Percentiles rank a stretch among this genome's conserved stretches.
Evolutionary conservation across 768 basidiomycete genomes (phyloP).

Genomic region (Omphalotus guepiniiformis): DNA sequence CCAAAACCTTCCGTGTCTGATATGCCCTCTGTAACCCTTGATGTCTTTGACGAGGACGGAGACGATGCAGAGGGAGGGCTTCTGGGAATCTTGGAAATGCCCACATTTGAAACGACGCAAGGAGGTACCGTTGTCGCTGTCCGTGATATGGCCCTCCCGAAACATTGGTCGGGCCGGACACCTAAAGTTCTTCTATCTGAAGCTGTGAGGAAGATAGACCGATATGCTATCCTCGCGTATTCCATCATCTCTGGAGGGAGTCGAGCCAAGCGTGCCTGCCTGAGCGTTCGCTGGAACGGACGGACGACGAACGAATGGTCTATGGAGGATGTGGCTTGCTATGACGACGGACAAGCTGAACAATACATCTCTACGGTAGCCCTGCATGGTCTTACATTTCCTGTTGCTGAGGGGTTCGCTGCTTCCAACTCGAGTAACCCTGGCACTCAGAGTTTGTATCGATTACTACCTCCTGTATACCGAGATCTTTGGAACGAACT

Average conservation of each 20-base stretch:
- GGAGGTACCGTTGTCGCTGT: slow-evolving; percentile 50
- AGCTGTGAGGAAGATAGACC: slow-evolving; percentile 61
- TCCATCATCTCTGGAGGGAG: slow-evolving; percentile 60
- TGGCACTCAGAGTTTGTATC: slow-evolving; percentile 61
- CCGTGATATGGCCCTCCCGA: slow-evolving; percentile 77
- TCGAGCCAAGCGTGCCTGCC: slow-evolving; percentile 67
- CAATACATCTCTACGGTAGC: slow-evolving; percentile 88
- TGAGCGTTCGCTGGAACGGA: slow-evolving; percentile 72
- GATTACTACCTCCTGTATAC: slow-evolving; percentile 75
- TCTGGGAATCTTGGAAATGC: slow-evolving; percentile 63
- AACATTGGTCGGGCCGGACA: slow-evolving; percentile 77
- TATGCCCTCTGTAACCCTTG: slow-evolving; percentile 14
- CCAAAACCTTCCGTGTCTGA: too few species aligned
- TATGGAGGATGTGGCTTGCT: slow-evolving; percentile 86
- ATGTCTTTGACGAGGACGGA: slow-evolving; percentile 52
- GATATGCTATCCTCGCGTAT: slow-evolving; percentile 73
- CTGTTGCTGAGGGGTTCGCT: slow-evolving; percentile 59
- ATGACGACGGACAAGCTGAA: slow-evolving; percentile 74
- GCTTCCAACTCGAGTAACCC: slow-evolving; percentile 40
- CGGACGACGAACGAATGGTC: slow-evolving; percentile 58
- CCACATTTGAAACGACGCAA: slow-evolving; percentile 50
- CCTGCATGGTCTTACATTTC: slow-evolving; percentile 73
- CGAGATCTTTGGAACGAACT: slow-evolving; percentile 93
- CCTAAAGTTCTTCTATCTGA: slow-evolving; percentile 74
- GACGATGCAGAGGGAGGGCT: slow-evolving; percentile 56